Conservation (phyloP, 2,329 filamentous ascomycete genomes). For the Aureobasidium sp. region DNA sequence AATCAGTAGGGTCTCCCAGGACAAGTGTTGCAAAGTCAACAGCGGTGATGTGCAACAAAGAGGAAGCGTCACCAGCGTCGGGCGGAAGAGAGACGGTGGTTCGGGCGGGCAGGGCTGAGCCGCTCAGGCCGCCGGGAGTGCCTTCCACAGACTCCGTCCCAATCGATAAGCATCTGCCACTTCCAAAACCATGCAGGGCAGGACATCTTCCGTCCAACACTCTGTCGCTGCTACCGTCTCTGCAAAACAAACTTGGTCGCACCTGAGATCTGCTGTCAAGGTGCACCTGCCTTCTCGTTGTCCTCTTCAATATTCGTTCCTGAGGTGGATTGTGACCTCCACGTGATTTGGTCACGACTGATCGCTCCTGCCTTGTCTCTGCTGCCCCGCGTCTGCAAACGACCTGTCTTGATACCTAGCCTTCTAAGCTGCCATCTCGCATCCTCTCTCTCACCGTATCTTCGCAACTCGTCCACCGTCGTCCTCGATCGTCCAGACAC, state of each 20-base stretch:
- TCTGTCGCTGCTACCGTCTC: neutral
- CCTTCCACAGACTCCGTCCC: neutral
- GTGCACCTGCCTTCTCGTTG: neutral
- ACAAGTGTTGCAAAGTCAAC: neutral
- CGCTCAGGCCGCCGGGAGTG: neutral
- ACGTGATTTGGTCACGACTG: neutral
- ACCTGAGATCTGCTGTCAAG: neutral
- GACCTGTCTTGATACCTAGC: neutral
- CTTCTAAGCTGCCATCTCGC: neutral
- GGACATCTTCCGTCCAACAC: neutral
- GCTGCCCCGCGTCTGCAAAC: constrained; percentile 3
- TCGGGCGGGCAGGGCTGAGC: neutral
- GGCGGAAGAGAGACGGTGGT: neutral
- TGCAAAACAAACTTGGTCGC: neutral
- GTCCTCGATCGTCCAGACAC: neutral
- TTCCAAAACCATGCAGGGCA: neutral
- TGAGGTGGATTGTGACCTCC: neutral
- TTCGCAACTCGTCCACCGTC: neutral
- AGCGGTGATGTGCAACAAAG: neutral
- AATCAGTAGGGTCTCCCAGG: no score
- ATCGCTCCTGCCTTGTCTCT: neutral
- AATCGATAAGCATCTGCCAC: neutral
- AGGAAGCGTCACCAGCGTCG: neutral
- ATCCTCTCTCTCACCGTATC: neutral
- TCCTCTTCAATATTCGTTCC: neutral